Evolutionary conservation across 2,329 filamentous ascomycete species (phyloP).

Genomic region (Diaporthe citri): DNA sequence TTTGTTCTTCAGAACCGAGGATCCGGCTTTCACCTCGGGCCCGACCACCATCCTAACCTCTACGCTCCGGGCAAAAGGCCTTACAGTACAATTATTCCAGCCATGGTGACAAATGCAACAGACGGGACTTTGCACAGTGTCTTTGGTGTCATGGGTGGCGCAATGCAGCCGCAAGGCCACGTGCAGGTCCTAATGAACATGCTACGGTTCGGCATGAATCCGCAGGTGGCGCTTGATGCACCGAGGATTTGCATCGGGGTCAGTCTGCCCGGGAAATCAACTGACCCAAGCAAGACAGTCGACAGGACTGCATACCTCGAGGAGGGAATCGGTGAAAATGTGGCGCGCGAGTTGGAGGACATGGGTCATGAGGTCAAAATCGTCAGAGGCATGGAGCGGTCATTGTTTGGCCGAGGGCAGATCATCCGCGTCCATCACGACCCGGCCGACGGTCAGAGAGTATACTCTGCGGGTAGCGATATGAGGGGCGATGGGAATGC

Average conservation of each 20-base stretch:
- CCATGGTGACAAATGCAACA: constrained; percentile 80
- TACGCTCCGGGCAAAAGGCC: constrained; percentile 85
- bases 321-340: constrained; percentile 78
- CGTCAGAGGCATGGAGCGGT: constrained; percentile 72
- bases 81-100: constrained; percentile 97
- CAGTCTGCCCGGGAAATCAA: constrained; percentile 64
- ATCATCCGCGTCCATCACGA: constrained; percentile 83
- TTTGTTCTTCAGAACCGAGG: constrained; percentile 95
- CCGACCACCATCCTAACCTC: constrained; percentile 78
- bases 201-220: constrained; percentile 81
- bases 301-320: constrained; percentile 81
- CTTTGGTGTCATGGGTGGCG: constrained; percentile 96
- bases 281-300: constrained; percentile 65
- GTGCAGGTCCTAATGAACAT: constrained; percentile 93
- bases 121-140: constrained; percentile 83
- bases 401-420: constrained; percentile 86
- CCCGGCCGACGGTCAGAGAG: constrained; percentile 69
- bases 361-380: constrained; percentile 81
- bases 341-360: constrained; percentile 71
- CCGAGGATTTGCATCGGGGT: constrained; percentile 88
- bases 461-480: constrained; percentile 92
- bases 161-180: constrained; percentile 97
- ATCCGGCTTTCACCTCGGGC: constrained; percentile 81
- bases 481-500: constrained; percentile 82
- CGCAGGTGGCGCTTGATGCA: constrained; percentile 88